phyloP scores from a whole-genome alignment of 192 early-diverging fungal species.

The Phycomyces blakesleeanus region DNA sequence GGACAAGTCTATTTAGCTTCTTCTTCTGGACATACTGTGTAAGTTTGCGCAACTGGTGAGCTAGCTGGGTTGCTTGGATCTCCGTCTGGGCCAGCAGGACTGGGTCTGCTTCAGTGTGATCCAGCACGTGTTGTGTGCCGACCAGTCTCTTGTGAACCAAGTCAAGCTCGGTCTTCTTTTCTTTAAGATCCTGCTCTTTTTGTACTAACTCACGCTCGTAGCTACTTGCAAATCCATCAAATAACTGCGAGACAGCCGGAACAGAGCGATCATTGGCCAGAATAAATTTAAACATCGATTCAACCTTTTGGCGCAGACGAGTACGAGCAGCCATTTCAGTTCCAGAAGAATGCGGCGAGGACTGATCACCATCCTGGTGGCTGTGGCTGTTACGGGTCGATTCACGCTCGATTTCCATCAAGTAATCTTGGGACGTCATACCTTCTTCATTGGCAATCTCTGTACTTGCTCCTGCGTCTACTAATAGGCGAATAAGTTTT shows the following conservation, averaged over 20 bases:
- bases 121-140: conserved; percentile 27
- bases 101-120: conserved; percentile 27
- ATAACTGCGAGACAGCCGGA: conserved; percentile 35
- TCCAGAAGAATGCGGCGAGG: neutral
- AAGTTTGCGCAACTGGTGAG: conserved; percentile 26
- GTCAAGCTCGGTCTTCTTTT: conserved; percentile 33
- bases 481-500: conserved; percentile 54
- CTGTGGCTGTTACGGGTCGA: neutral
- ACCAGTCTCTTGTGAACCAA: conserved; percentile 29
- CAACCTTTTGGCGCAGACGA: conserved; percentile 11
- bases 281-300: conserved; percentile 14
- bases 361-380: neutral
- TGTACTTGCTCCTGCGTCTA: conserved; percentile 59
- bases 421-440: conserved; percentile 61
- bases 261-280: conserved; percentile 1
- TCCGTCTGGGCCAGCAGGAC: conserved; percentile 25
- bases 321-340: neutral
- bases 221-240: conserved; percentile 41
- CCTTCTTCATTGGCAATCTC: conserved; percentile 65
- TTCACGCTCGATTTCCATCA: neutral
- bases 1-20: conserved; percentile 25
- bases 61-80: conserved; percentile 24
- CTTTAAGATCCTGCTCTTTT: conserved; percentile 40
- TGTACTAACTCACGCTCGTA: conserved; percentile 43
- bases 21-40: conserved; percentile 35